phyloP scores from a whole-genome alignment of 768 basidiomycete genomes.

The Kwoniella europaea region DNA sequence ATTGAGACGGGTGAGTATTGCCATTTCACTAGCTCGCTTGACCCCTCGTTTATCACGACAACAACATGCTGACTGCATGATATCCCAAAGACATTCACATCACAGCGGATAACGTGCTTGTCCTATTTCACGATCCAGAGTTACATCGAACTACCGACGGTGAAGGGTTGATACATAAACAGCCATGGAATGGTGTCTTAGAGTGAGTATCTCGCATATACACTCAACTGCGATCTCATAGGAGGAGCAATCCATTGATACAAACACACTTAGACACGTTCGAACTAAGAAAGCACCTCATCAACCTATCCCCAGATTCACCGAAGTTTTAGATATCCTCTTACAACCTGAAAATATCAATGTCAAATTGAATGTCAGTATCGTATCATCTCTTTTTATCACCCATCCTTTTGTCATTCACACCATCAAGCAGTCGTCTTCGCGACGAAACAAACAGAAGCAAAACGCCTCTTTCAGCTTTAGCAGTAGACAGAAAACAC shows the following conservation, averaged over 20 bases:
- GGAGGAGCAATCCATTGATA: no score
- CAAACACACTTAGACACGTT: constrained; percentile 66
- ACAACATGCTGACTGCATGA: not conserved
- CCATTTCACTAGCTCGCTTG: not conserved
- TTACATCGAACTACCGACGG: constrained; percentile 79
- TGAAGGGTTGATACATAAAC: constrained; percentile 72
- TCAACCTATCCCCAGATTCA: constrained; percentile 89
- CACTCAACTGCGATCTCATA: no score
- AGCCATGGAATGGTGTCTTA: constrained; percentile 69
- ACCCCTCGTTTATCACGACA: no score
- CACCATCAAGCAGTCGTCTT: constrained; percentile 10
- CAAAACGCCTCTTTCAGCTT: constrained; percentile 1
- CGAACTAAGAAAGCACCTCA: constrained; percentile 78
- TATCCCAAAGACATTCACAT: constrained; percentile 77
- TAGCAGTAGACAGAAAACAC: constrained; percentile 62
- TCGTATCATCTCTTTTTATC: not conserved
- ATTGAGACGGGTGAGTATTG: constrained; percentile 81
- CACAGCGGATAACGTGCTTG: constrained; percentile 79
- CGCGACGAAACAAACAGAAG: not conserved
- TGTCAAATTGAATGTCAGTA: constrained; percentile 60
- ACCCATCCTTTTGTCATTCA: not conserved
- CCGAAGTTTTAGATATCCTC: constrained; percentile 76
- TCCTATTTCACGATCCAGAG: constrained; percentile 97
- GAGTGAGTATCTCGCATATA: constrained; percentile 45
- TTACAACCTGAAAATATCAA: constrained; percentile 65